Evolutionary conservation across 139 green algal species (phyloP).

Genomic region (Closterium sp.): DNA sequence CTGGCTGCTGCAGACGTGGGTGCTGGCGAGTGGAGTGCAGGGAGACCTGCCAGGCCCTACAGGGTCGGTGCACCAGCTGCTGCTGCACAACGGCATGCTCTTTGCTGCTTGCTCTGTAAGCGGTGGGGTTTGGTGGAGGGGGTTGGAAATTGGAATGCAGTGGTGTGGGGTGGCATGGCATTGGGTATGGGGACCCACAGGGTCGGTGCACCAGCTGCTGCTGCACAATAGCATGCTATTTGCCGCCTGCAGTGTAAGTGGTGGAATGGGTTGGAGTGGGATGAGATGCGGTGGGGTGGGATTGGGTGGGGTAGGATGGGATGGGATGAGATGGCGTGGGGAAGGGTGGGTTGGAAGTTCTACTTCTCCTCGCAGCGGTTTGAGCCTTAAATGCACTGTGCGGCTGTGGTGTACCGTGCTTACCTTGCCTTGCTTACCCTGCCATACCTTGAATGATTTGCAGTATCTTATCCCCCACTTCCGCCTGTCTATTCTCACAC

Average conservation of each 20-base stretch:
- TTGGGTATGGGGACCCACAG: not conserved
- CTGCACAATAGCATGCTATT: not conserved
- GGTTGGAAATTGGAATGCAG: not conserved
- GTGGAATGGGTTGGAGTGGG: not conserved
- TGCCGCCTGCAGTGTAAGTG: not conserved
- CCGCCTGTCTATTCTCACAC: too few species aligned
- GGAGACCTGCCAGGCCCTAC: constrained; percentile 59
- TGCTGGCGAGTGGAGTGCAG: not conserved
- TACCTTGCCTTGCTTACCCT: too few species aligned
- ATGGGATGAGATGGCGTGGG: not conserved
- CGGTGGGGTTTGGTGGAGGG: not conserved
- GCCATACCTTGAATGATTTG: too few species aligned
- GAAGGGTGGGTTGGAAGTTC: too few species aligned
- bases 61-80: constrained; percentile 59
- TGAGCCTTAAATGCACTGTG: too few species aligned
- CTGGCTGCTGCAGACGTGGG: not conserved
- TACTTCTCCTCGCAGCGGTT: too few species aligned
- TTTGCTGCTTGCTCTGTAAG: constrained; percentile 58
- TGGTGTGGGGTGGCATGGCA: not conserved
- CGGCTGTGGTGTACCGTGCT: too few species aligned
- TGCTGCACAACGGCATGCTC: constrained; percentile 51
- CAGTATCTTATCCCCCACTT: too few species aligned
- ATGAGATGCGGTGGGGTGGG: not conserved
- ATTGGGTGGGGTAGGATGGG: not conserved
- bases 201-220: too few species aligned